Evolutionary conservation across 352 stramenopile species (phyloP), one percentile per base, ranked within the genome.

Genomic region (Phytophthora fragariae): DNA sequence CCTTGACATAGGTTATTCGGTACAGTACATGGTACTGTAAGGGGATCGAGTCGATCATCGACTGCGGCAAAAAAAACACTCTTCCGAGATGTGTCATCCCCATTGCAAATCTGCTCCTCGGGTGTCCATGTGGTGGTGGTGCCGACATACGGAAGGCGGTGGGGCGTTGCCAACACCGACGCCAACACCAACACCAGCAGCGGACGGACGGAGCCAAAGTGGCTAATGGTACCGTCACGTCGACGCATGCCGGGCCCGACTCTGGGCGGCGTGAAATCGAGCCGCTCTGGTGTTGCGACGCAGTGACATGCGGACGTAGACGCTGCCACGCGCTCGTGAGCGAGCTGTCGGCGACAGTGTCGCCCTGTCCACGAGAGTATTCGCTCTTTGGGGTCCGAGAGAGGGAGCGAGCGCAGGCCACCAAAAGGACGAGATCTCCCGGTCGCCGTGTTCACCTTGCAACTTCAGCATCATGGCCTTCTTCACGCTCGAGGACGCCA

Each of bases 401-500:
- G 31, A 27, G 24, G 24, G 24, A 27, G 24, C 24, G 24, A 73
- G 67, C 41, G 62, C 62, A 66, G 49, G 50, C 62, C 64, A 76
- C 54, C 71, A 58, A 61, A 57, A 61, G 63, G 37, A 39, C 47
- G 19, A 39, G 52, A 64, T 27, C 64, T 54, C 46, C 24, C 10
- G 15, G 5, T 49, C 46, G 56, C 24, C 55, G 65, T 67, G 35
- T 62, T 68, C 62, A 37, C 58, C 55, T 68, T 62, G 11, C 24
- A 64, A 15, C 37, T 31, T 9, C 37, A 46, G 55, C 68, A 65
- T 15, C 19, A 73, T 77, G 65, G 19, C 44, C 63, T 76, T 79
- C 73, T 79, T 89, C 69, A 91, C 82, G 60, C 57, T 83, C 15
- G 82, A 89, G 61, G 82, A 89, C 46, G 69, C 70, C 71, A 89